Evolutionary conservation across 495 filamentous ascomycete genomes (phyloP).

Genomic region (Hyaloscypha variabilis): DNA sequence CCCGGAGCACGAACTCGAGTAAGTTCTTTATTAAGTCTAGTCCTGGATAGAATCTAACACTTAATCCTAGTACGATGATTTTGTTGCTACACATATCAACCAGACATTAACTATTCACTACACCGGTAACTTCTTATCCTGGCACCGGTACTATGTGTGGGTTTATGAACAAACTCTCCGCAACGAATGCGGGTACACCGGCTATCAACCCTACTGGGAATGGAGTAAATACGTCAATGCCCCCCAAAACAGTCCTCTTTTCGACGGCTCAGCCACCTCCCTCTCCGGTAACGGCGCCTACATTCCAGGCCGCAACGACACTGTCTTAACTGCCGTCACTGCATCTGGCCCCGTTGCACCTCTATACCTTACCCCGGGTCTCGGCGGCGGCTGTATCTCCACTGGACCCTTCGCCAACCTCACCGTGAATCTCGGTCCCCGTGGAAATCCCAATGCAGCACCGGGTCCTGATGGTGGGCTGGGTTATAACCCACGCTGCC

Average conservation of each 20-base stretch:
- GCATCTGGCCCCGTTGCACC: slow-evolving; percentile 31
- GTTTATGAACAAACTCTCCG: slow-evolving; percentile 68
- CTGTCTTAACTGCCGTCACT: slow-evolving; percentile 7
- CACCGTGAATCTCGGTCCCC: slow-evolving; percentile 55
- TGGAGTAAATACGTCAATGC: slow-evolving; percentile 50
- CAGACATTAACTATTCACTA: slow-evolving; percentile 65
- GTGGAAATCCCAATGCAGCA: slow-evolving; percentile 13
- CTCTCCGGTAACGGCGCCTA: slow-evolving; percentile 63
- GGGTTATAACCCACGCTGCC: slow-evolving; percentile 63
- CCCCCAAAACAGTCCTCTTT: slow-evolving; percentile 60
- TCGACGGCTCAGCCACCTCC: slow-evolving; percentile 62
- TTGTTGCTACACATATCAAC: slow-evolving; percentile 68
- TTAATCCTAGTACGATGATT: slow-evolving; percentile 55
- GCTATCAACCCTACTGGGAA: slow-evolving; percentile 44
- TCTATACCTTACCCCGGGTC: slow-evolving; percentile 30
- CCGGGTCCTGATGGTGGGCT: slow-evolving; percentile 7
- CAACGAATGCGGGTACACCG: slow-evolving; percentile 71
- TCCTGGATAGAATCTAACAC: neutral
- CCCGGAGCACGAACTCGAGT: slow-evolving; percentile 44
- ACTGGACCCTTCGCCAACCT: slow-evolving; percentile 60
- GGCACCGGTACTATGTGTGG: slow-evolving; percentile 73
- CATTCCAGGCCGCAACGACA: slow-evolving; percentile 36
- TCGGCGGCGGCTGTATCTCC: slow-evolving; percentile 67
- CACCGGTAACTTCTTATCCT: slow-evolving; percentile 65
- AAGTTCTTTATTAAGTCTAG: neutral